Base-by-base conservation (phyloP, 202 grass and related monocot genomes). In the Setaria italica region DNA sequence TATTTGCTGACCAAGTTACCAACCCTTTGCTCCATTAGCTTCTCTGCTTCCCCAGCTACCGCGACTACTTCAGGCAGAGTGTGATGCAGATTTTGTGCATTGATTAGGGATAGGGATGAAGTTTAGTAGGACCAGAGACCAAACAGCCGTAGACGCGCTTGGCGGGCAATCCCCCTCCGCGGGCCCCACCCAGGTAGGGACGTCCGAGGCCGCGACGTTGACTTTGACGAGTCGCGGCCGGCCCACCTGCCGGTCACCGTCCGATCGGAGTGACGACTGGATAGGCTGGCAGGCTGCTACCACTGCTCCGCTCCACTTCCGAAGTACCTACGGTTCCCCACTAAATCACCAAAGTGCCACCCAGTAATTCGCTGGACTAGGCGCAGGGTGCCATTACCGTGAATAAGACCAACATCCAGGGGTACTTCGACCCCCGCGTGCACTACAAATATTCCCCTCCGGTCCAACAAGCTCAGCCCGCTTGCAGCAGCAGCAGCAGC, bases 401-500 rank as follows among this genome's bases (percentile, higher is more conserved):
- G 74, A 87, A 88, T 92, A 73, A 1, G 0, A 0, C 1, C 9
- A 2, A 35, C 20, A 1, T 10, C 19, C 50, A 69, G 1, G 80
- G 75, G 49, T 14, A 7, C 14, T 70, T 49, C 2, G 0, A 8
- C 5, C 15, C 1, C 35, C 5, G 9, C 3, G 12, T 34, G 69
- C 79, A 62, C 85, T 90, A 91, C 91, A 87, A 91, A 90, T 89
- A 67, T 86, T 82, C 75, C 77, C 13, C 69, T 77, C 43, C 64
- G 76, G 17, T 33, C 55, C 79, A 9, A 72, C 25, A 25, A 55
- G 72, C 43, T 54, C 1, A 43, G 76, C 85, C 51, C 41, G 76
- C 69, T n/a, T 33, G 46, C 39, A 48, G 69, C 71, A 67, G 35
- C 58, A 34, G 76, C n/a, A 60, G 76, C 3, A 21, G 76, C n/a